Evolutionary conservation across 768 basidiomycete species (phyloP), one percentile per base, ranked within the genome.

Genomic region (Tylopilus rubrobrunneus): DNA sequence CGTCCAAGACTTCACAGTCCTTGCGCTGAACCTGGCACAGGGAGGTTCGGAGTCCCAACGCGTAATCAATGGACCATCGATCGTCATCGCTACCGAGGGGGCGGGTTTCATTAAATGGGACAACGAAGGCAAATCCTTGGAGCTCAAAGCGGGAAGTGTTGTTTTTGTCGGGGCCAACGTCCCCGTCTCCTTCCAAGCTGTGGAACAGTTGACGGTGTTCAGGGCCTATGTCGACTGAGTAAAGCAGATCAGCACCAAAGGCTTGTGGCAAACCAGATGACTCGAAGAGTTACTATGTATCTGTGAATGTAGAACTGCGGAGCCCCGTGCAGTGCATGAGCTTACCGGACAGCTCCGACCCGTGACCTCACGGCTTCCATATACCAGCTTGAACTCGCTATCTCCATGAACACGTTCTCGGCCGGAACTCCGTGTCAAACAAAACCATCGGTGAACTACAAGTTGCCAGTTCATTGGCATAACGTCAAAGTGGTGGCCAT

Each of bases 1-100:
- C 0, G 87, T 95, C 61, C 85, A 85, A 33, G 97, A 98, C 68
- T 98, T 99, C 72, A 85, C 89, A 4, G 94, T 99, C 17, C 75
- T 95, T 15, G 79, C 80, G 29, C 74, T 85, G 7, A 74, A 73
- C 37, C 66, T 97, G 8, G 57, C 62, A 0, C 60, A 66, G 0
- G 77, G 75, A 7, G 72, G 70, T 55, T 65, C 64, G 19, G 85
- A 87, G 66, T 67, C 56, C 19, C 91, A 95, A 60, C 73, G 72
- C 11, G 70, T 77, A 8, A 67, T 98, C 10, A 79, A 81, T 0
- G 97, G 96, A 0, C 97, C 97, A 7, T 95, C 92, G 64, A 78
- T 99, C 39, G 74, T 78, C 11, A 86, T 98, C 53, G 82, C 87
- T 15, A 92, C 89, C 0, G 76, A 78, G 21, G 92, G 93, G 0